Evolutionary conservation across 306 rosid genomes (phyloP).

Genomic region (Urtica urens): DNA sequence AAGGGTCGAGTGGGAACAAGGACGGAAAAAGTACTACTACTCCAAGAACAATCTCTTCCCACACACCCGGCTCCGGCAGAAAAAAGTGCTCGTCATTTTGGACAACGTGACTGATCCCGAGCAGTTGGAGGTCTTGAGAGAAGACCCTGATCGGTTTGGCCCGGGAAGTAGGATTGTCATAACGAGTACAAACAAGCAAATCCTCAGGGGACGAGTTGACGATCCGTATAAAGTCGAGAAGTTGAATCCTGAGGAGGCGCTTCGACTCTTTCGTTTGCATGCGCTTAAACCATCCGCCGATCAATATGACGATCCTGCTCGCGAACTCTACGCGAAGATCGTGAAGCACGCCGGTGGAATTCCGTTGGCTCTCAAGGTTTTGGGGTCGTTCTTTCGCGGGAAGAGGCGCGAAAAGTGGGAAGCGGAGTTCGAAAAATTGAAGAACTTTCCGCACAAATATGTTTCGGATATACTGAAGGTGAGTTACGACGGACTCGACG

Average conservation of each 20-base stretch:
- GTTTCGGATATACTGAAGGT: slow-evolving; percentile 3
- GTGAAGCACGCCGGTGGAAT: neutral
- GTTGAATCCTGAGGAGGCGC: neutral
- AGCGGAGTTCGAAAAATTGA: neutral
- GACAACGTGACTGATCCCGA: slow-evolving; percentile 6
- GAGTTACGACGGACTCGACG: slow-evolving; percentile 16
- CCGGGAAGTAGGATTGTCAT: slow-evolving; percentile 10
- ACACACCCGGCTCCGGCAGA: neutral
- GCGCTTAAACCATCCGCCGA: neutral
- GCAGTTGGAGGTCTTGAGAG: slow-evolving; percentile 1
- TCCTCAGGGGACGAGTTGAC: neutral
- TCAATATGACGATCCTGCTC: neutral
- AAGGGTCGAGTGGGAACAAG: slow-evolving; percentile 1
- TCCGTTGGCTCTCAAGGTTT: slow-evolving; percentile 3
- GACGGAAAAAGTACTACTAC: neutral
- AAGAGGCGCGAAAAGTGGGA: neutral
- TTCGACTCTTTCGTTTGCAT: slow-evolving; percentile 6
- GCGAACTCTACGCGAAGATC: slow-evolving; percentile 1
- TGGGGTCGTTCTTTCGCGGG: neutral
- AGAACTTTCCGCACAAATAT: neutral
- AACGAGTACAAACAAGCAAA: slow-evolving; percentile 6
- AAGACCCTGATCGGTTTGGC: neutral
- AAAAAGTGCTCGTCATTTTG: slow-evolving; percentile 6
- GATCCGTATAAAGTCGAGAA: slow-evolving; percentile 1
- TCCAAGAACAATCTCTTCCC: neutral